phyloP scores from a whole-genome alignment of 768 basidiomycete species.

The Termitomyces sp. region DNA sequence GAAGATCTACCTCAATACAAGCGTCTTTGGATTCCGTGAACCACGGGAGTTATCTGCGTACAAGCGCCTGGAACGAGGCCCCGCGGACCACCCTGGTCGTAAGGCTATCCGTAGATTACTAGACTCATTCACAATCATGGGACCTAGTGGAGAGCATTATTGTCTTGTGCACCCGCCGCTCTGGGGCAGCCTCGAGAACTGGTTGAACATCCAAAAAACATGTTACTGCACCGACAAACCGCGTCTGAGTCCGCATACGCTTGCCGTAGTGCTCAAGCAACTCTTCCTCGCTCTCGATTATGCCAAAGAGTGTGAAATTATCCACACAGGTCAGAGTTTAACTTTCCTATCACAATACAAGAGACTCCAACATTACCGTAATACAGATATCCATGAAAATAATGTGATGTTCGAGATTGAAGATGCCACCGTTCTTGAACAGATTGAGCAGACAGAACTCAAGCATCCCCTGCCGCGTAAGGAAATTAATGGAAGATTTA shows the following conservation, averaged over 20 bases:
- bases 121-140: neutral
- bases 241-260: neutral
- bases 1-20: neutral
- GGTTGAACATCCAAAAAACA: too few species aligned
- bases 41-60: neutral
- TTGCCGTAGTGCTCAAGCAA: neutral
- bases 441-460: slow-evolving; percentile 12
- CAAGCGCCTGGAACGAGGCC: neutral
- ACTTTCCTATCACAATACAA: neutral
- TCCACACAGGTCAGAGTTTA: neutral
- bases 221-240: neutral
- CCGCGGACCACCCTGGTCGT: neutral
- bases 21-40: neutral
- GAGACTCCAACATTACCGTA: neutral
- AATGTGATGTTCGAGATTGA: neutral
- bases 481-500: slow-evolving; percentile 3
- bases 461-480: slow-evolving; percentile 11
- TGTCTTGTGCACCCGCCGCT: slow-evolving; percentile 1
- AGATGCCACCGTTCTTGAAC: neutral
- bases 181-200: neutral
- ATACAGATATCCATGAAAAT: neutral
- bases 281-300: neutral
- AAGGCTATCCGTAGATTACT: neutral
- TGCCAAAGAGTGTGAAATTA: neutral
- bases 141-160: neutral